These are phyloP conservation scores for Shiraia bambusicola DNA, from an alignment of 2,329 filamentous ascomycete genomes.

Conservation along the genomic window DNA sequence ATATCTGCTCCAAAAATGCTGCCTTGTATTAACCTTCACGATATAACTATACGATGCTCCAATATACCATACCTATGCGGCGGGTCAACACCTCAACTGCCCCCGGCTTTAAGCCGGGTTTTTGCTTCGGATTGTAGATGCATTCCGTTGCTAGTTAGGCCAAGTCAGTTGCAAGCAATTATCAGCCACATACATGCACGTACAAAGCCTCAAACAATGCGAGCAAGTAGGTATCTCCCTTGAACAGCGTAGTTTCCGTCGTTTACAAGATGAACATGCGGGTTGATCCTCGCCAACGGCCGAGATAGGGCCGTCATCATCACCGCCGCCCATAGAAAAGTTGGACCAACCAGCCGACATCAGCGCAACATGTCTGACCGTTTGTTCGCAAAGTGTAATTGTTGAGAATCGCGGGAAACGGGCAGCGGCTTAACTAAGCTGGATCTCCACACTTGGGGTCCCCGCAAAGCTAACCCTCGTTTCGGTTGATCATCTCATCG, in stretches of 20 bases:
- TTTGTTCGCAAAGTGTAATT: conserved; percentile 19
- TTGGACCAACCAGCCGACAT: conserved; percentile 39
- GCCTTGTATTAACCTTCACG: conserved; percentile 16
- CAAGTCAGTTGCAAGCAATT: conserved; percentile 9
- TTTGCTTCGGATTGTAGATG: conserved; percentile 36
- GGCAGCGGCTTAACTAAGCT: conserved; percentile 28
- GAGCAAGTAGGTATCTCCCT: conserved; percentile 35
- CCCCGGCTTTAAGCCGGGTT: conserved; percentile 37
- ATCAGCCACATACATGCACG: conserved; percentile 5
- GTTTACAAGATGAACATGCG: conserved; percentile 37
- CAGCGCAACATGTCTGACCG: conserved; percentile 23
- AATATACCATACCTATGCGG: conserved; percentile 28
- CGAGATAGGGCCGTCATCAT: conserved; percentile 12
- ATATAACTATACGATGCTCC: neutral
- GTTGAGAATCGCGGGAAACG: conserved; percentile 24
- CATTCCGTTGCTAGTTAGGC: conserved; percentile 31
- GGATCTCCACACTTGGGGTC: conserved; percentile 21
- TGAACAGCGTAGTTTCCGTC: conserved; percentile 36
- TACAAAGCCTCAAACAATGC: conserved; percentile 38
- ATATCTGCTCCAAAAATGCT: conserved; percentile 36
- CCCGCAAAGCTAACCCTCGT: conserved; percentile 23
- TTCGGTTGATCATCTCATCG: conserved; percentile 21
- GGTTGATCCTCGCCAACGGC: conserved; percentile 31
- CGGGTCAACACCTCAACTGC: conserved; percentile 38
- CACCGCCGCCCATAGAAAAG: conserved; percentile 31